phyloP scores from a whole-genome alignment of 192 early-diverging fungal genomes.

The Polychytrium aggregatum region DNA sequence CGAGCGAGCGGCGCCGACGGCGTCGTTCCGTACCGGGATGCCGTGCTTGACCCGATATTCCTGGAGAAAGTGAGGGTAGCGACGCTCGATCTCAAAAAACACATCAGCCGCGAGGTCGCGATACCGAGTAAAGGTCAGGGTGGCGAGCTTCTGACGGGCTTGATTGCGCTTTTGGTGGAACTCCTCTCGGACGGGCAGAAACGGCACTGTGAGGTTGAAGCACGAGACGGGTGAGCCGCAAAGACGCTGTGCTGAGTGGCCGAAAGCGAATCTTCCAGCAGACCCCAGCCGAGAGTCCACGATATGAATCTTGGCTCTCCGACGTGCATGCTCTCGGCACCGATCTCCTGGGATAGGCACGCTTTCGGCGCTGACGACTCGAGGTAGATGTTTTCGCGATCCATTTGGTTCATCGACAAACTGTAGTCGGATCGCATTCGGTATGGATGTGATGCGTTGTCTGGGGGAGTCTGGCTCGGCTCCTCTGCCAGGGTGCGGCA shows the following conservation, averaged over 20 bases:
- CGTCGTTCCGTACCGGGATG: not conserved
- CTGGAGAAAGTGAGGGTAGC: conserved; percentile 32
- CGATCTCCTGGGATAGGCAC: too few relatives aligned
- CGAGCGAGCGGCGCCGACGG: not conserved
- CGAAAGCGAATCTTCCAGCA: not conserved
- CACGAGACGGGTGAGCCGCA: conserved; percentile 2
- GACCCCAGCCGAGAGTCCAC: too few relatives aligned
- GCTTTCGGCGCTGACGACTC: too few relatives aligned
- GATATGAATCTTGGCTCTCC: too few relatives aligned
- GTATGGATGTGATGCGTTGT: too few relatives aligned
- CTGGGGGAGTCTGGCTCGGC: too few relatives aligned
- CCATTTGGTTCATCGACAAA: too few relatives aligned
- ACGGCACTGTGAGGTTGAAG: conserved; percentile 55
- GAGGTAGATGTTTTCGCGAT: too few relatives aligned
- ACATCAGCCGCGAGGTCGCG: conserved; percentile 89
- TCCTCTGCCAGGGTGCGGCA: too few relatives aligned
- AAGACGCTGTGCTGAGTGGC: not conserved
- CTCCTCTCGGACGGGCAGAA: conserved; percentile 69
- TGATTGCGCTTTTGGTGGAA: conserved; percentile 95
- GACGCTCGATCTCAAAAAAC: conserved; percentile 43
- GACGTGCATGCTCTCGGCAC: too few relatives aligned
- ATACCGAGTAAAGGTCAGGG: conserved; percentile 73
- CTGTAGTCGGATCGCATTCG: too few relatives aligned
- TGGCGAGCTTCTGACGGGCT: conserved; percentile 92
- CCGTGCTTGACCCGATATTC: conserved; percentile 14